Conservation (phyloP, 129 eudicot genomes). For the Pittosporum tobira region DNA sequence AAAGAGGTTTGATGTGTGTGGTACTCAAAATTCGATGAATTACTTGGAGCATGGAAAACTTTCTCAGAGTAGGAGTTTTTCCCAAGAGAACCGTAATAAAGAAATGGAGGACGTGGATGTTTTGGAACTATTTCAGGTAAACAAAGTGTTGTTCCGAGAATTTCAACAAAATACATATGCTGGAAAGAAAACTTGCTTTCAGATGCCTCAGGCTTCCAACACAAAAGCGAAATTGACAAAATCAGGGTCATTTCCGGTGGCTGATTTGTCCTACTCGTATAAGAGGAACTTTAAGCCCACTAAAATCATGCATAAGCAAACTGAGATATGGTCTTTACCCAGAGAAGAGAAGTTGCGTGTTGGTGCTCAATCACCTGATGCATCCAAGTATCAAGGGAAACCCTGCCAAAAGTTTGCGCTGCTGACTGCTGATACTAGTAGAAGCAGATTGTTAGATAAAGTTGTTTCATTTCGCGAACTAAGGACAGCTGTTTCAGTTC, state of each 20-base stretch:
- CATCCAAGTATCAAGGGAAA: too few relatives aligned
- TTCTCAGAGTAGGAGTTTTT: not conserved
- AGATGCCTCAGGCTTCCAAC: constrained; percentile 12
- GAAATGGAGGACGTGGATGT: constrained; percentile 28
- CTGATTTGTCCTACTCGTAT: constrained; percentile 11
- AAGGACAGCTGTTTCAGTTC: constrained; percentile 11
- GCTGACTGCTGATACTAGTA: not conserved
- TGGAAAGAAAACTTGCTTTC: constrained; percentile 1
- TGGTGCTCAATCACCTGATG: too few relatives aligned
- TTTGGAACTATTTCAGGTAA: constrained; percentile 46
- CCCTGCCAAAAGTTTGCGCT: too few relatives aligned
- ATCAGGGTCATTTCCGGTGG: constrained; percentile 68
- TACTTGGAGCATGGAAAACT: not conserved
- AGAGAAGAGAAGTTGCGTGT: constrained; percentile 23
- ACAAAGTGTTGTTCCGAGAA: constrained; percentile 35
- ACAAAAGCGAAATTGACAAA: constrained; percentile 36
- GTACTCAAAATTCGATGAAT: not conserved
- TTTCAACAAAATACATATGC: constrained; percentile 21
- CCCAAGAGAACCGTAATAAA: not conserved
- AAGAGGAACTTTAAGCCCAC: constrained; percentile 37
- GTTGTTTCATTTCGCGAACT: constrained; percentile 14
- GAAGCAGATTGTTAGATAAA: not conserved
- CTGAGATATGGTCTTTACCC: constrained; percentile 39
- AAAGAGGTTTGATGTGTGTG: constrained; percentile 1
- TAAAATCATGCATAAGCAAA: constrained; percentile 54